A percentile compares a stretch with the other conserved stretches of the same genome.
Conservation (phyloP, 2,329 filamentous ascomycete species). For the Pseudocercospora vitis region DNA sequence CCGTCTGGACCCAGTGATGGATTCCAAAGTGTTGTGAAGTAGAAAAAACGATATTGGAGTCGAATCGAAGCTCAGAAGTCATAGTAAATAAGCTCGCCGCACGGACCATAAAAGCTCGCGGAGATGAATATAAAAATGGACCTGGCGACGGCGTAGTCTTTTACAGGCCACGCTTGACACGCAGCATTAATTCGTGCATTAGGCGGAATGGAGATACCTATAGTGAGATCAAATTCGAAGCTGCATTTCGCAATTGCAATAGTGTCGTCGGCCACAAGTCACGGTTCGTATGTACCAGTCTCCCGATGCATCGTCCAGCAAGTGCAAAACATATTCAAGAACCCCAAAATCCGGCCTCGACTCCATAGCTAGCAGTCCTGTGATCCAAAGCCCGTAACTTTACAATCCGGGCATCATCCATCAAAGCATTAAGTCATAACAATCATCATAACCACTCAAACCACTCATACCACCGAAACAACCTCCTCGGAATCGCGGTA, state of each 20-base stretch:
- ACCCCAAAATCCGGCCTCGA: too few species aligned
- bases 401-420: too few species aligned
- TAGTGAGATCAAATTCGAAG: background rate
- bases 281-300: too few species aligned
- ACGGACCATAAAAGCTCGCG: background rate
- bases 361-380: too few species aligned
- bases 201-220: background rate
- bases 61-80: background rate
- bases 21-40: background rate
- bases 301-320: too few species aligned
- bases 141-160: background rate
- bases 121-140: background rate
- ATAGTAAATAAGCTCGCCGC: background rate
- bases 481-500: conserved; percentile 17
- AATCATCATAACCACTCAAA: conserved; percentile 4
- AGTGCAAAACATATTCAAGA: too few species aligned
- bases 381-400: too few species aligned
- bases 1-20: background rate
- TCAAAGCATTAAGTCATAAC: background rate
- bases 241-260: background rate
- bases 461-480: conserved; percentile 15
- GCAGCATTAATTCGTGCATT: too few species aligned
- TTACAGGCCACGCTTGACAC: too few species aligned
- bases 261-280: too few species aligned
- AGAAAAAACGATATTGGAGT: background rate